Percentiles rank a stretch among this genome's conserved stretches.
Conservation (phyloP, 495 filamentous ascomycete genomes). For the Delitschia confertaspora region DNA sequence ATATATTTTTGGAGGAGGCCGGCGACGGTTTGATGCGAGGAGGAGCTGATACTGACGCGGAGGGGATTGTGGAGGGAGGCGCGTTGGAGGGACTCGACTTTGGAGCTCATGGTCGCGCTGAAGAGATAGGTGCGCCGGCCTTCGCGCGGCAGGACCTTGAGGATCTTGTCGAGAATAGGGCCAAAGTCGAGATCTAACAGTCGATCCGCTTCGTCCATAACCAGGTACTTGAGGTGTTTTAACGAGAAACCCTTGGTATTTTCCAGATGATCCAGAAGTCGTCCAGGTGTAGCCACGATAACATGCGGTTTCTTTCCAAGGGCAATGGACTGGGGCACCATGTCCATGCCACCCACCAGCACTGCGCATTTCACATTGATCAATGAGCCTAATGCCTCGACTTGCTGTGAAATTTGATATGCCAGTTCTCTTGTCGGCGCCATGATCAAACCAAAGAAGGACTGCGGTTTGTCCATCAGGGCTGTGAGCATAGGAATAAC, state of each 20-base stretch:
- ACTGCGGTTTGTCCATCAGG: slow-evolving; percentile 71
- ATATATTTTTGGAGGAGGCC: slow-evolving; percentile 75
- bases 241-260: slow-evolving; percentile 94
- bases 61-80: slow-evolving; percentile 75
- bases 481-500: slow-evolving; percentile 65
- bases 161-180: slow-evolving; percentile 81
- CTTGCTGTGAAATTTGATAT: slow-evolving; percentile 74
- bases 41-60: slow-evolving; percentile 62
- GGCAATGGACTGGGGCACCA: slow-evolving; percentile 80
- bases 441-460: slow-evolving; percentile 70
- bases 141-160: slow-evolving; percentile 79
- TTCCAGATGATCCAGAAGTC: slow-evolving; percentile 86
- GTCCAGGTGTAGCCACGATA: slow-evolving; percentile 79
- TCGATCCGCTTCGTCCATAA: slow-evolving; percentile 87
- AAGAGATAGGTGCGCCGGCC: slow-evolving; percentile 73
- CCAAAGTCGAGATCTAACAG: slow-evolving; percentile 93
- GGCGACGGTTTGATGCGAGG: slow-evolving; percentile 79
- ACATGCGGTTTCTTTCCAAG: slow-evolving; percentile 89
- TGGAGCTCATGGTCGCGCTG: slow-evolving; percentile 85
- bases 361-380: slow-evolving; percentile 72
- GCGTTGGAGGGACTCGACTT: slow-evolving; percentile 84
- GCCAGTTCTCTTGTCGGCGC: slow-evolving; percentile 91
- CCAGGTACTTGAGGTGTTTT: slow-evolving; percentile 68
- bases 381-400: slow-evolving; percentile 73
- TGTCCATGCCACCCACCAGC: slow-evolving; percentile 89